Base-by-base conservation (phyloP, 495 filamentous ascomycete genomes). In the Hypomontagnella monticulosa region DNA sequence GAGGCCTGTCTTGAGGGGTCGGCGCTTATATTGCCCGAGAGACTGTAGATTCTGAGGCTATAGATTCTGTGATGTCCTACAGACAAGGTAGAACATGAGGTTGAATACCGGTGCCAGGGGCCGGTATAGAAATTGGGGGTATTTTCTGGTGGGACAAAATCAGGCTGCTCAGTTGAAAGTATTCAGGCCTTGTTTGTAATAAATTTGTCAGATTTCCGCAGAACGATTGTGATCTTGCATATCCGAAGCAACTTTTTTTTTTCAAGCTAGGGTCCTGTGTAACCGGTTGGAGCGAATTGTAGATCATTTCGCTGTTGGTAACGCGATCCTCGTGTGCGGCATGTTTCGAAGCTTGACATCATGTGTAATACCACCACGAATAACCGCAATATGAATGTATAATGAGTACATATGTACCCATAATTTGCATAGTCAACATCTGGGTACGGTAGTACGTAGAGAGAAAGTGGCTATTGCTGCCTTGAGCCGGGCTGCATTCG, bases 401-500 rank as follows among this genome's bases (percentile, higher is more conserved):
- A n/a, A n/a, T n/a, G n/a, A 34, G 42, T 44, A 57, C 49, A 30
- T 53, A 30, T 30, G 40, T 32, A 32, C 42, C 47, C 36, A 58
- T 47, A 16, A 12, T 14, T 62, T 60, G 8, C 19, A 19, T 16
- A 47, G 57, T 53, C 53, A n/a, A n/a, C n/a, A n/a, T n/a, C n/a
- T n/a, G n/a, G n/a, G n/a, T n/a, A n/a, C n/a, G 47, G 46, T 33
- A 49, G 42, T 53, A 32, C 43, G 36, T 57, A 62, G 57, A 27
- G 62, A 60, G n/a, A 11, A 9, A 12, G 2, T 30, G 37, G 56
- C 50, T 57, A 46, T 44, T 51, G 52, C 54, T 70, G 70, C 66
- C 20, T 52, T 30, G 50, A 66, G 58, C 71, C 63, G 37, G 64
- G 37, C 52, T 57, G 64, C 67, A 68, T 63, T 71, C 63, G 71